Base-by-base conservation (phyloP, 805 yeast species). In the Saccharomycopsis selenospora region DNA sequence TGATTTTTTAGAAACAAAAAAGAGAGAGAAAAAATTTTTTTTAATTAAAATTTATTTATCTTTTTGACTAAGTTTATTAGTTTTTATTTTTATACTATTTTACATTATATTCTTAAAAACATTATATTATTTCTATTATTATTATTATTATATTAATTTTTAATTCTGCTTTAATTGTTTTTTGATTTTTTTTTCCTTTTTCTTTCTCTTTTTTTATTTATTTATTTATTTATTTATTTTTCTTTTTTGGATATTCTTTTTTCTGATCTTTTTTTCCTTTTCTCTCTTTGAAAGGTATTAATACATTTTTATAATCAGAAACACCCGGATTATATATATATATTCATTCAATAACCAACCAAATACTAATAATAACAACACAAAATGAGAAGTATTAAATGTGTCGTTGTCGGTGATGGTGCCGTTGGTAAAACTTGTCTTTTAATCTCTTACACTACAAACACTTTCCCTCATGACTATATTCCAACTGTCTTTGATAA, bases 401-500 rank as follows among this genome's bases (percentile, higher is more conserved):
- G 95, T 59, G 96, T 89, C 36, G 95, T 89, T 46, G 90, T 89
- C 36, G 96, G 96, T 56, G 96, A 89, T 62, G 96, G 82, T 66
- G 95, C 95, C 48, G 96, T 89, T 41, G 97, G 97, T 67, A 89
- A 88, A 63, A 89, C 55, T 13, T 51, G 55, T 45, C 54, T 53
- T 45, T 75, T 89, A 53, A 88, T 89, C 55, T 80, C 91, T 22
- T 89, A 89, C 67, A 89, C 96, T 25, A 86, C 95, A 46, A 89
- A 88, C 63, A 85, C 95, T 27, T 89, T 89, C 65, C 96, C 96
- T 4, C 86, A 85, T 57, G 96, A 89, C 60, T 89, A 89, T 64
- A 84, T 89, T 50, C 97, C 97, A 44, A 89, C 97, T 0, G 96
- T 89, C 3, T 89, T 89, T 60, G 96, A 89, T 63, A 88, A 89